Percentiles rank a stretch among this genome's conserved stretches.
These are phyloP conservation scores for Trametes sanguinea DNA, from an alignment of 768 basidiomycete genomes.

Conservation along the genomic window DNA sequence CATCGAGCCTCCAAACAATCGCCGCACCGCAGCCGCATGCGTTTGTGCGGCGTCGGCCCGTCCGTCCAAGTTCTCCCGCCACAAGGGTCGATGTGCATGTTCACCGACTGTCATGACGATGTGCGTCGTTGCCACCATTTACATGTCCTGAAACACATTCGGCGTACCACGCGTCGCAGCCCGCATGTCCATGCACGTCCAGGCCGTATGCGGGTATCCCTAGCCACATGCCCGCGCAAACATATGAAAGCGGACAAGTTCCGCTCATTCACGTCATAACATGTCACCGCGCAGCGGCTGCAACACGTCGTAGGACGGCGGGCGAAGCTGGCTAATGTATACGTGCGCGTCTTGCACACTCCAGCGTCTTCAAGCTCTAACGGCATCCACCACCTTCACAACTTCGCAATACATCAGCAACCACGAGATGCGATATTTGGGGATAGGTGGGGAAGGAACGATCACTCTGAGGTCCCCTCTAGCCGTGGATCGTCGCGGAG, in stretches of 20 bases:
- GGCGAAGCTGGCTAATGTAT: slow-evolving; percentile 1
- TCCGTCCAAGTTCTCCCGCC: not conserved
- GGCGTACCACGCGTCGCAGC: not conserved
- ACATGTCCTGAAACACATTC: slow-evolving; percentile 5
- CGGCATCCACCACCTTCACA: not conserved
- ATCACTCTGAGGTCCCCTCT: too few species aligned
- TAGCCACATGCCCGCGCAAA: not conserved
- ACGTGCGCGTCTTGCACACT: not conserved
- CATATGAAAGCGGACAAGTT: not conserved
- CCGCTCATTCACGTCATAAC: not conserved
- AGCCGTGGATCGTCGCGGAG: slow-evolving; percentile 14
- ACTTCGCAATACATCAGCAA: not conserved
- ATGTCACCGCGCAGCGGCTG: not conserved
- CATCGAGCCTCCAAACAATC: slow-evolving; percentile 4
- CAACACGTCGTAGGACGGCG: not conserved
- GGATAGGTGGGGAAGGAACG: too few species aligned
- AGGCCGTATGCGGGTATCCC: not conserved
- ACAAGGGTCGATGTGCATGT: slow-evolving; percentile 5
- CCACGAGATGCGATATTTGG: not conserved
- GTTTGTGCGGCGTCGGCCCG: not conserved
- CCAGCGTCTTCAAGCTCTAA: not conserved
- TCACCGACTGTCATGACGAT: slow-evolving; percentile 12
- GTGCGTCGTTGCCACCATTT: not conserved
- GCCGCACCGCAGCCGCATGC: slow-evolving; percentile 7
- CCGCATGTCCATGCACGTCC: not conserved